Evolutionary conservation across 2,329 filamentous ascomycete species (phyloP), one percentile per base, ranked within the genome.

Genomic region (Gaeumannomyces sp.): DNA sequence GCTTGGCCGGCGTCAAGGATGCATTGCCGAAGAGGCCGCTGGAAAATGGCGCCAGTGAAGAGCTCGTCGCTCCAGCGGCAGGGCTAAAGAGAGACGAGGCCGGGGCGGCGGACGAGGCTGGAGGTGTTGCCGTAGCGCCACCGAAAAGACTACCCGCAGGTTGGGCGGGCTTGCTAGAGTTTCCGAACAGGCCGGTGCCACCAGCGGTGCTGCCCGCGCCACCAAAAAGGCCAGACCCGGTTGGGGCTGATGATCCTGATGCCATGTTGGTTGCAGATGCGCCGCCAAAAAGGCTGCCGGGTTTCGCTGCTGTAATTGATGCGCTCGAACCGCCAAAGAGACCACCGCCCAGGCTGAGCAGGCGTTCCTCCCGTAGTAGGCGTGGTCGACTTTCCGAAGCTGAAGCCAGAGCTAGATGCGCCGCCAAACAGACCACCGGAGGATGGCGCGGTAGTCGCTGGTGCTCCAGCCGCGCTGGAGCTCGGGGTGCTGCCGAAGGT

Each of bases 1-100:
- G 78, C 72, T 84, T 85, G n/a, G 78, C 77, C 33, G 79, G 79
- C 27, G 79, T 81, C 27, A 76, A 64, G 29, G 70, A 60, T 53
- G 66, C 61, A 13, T 66, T 64, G 35, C 63, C 68, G 59, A 72
- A 72, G 5, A 71, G 50, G 10, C 65, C 60, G 10, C 68, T 66
- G 6, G 66, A 38, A 7, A 67, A 38, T 13, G 70, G 62, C 2
- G 70, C 64, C 11, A 70, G 64, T 14, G 70, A 64, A 16, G 69
- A 53, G 6, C 45, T 22, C 45, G 22, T 63, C 27, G 62, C 66
- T 31, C 38, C 64, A 14, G 64, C 22, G 11, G 57, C 35, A 25
- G 31, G 27, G 25, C 70, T 69, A 63, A 78, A 78, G 50, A 78
- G 59, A 62, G 70, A 68, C 27, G 72, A 70, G 61, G 72, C 60